phyloP scores from a whole-genome alignment of 2,329 filamentous ascomycete species.

The Colletotrichum sp. region DNA sequence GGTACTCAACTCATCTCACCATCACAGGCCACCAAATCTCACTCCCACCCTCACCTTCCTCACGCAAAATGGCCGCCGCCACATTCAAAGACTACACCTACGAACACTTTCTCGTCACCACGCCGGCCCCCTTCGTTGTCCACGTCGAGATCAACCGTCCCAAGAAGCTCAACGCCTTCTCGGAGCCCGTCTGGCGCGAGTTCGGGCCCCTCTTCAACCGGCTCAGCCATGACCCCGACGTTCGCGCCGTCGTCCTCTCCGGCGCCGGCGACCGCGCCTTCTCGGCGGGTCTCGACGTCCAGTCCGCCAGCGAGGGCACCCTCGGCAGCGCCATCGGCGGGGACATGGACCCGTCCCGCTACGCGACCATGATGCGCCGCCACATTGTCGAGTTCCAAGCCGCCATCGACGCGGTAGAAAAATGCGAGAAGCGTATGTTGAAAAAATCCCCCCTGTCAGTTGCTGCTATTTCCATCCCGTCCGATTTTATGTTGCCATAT shows the following conservation, averaged over 20 bases:
- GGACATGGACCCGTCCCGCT: constrained; percentile 65
- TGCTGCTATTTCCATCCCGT: background rate
- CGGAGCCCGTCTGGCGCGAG: constrained; percentile 85
- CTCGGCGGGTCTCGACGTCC: constrained; percentile 84
- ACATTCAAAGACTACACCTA: constrained; percentile 45
- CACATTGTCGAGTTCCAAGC: constrained; percentile 83
- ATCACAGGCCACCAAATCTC: background rate
- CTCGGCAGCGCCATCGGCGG: constrained; percentile 35
- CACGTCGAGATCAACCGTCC: constrained; percentile 92
- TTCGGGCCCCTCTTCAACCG: constrained; percentile 73
- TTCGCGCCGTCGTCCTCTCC: constrained; percentile 80
- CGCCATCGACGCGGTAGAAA: constrained; percentile 77
- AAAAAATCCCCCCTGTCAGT: background rate
- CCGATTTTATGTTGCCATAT: background rate
- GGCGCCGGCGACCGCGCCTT: constrained; percentile 86
- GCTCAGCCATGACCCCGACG: constrained; percentile 73
- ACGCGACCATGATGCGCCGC: constrained; percentile 64
- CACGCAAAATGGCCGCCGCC: constrained; percentile 9
- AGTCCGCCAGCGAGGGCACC: constrained; percentile 61
- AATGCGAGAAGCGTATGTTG: constrained; percentile 82
- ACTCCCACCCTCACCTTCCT: background rate
- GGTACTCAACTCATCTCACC: background rate
- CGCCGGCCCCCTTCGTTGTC: constrained; percentile 75
- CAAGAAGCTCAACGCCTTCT: constrained; percentile 87
- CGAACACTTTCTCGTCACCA: constrained; percentile 76